Evolutionary conservation across 257 asterid genomes (phyloP).

Genomic region (Solanum microdontum): DNA sequence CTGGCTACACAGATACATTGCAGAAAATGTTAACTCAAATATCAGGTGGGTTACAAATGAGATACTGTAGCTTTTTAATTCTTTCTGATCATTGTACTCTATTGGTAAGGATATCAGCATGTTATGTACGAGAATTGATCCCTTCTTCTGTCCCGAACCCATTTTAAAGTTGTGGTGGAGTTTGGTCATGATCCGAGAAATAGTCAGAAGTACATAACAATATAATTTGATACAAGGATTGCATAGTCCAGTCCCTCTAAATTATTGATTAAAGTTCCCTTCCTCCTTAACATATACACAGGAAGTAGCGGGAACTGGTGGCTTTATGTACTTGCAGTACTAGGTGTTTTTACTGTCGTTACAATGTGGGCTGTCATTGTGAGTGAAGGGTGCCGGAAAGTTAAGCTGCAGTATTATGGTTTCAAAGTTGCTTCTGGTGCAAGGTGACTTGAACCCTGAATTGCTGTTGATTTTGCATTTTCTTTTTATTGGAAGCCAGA

Average conservation of each 20-base stretch:
- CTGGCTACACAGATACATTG: slow-evolving; percentile 91
- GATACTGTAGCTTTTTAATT: background rate
- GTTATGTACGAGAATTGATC: background rate
- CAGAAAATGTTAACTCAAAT: slow-evolving; percentile 84
- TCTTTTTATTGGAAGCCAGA: background rate
- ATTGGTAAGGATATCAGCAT: background rate
- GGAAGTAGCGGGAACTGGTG: slow-evolving; percentile 78
- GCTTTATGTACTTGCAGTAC: slow-evolving; percentile 66
- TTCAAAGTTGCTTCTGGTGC: slow-evolving; percentile 90
- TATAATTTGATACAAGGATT: background rate
- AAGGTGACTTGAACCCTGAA: slow-evolving; percentile 33
- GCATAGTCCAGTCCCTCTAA: background rate
- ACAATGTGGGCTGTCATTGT: slow-evolving; percentile 96
- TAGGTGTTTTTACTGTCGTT: slow-evolving; percentile 68
- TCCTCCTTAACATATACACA: slow-evolving; percentile 18
- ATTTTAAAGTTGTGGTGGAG: background rate
- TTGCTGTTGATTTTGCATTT: background rate
- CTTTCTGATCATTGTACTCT: background rate
- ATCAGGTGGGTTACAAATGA: slow-evolving; percentile 42
- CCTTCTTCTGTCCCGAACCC: background rate
- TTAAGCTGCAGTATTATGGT: slow-evolving; percentile 92
- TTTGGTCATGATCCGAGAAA: background rate
- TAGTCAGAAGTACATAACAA: background rate
- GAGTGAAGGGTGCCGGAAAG: slow-evolving; percentile 96
- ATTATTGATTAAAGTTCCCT: background rate